Conservation (phyloP, 192 early-diverging fungal genomes). For the Podochytrium sp. region DNA sequence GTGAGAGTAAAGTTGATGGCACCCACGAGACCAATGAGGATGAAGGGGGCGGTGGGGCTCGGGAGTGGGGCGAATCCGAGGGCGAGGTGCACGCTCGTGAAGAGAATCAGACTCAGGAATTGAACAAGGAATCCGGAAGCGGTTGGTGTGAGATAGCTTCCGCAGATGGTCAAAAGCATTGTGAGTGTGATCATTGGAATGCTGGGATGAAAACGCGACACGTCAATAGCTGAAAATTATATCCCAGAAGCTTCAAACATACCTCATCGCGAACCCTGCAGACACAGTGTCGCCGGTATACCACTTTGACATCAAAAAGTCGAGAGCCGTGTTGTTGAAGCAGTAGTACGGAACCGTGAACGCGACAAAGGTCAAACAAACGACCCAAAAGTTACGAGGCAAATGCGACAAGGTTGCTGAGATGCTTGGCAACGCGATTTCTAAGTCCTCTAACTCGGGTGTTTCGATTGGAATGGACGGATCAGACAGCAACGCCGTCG, state of each 20-base stretch:
- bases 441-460: too few relatives aligned
- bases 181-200: not conserved
- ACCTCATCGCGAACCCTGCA: conserved; percentile 59
- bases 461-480: not conserved
- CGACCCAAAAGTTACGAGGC: conserved; percentile 53
- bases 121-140: conserved; percentile 34
- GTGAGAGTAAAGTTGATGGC: conserved; percentile 47
- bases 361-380: conserved; percentile 52
- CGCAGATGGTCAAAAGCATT: not conserved
- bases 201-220: too few relatives aligned
- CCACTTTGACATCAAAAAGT: conserved; percentile 61
- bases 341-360: conserved; percentile 56
- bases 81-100: conserved; percentile 53
- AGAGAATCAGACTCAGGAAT: conserved; percentile 50
- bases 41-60: conserved; percentile 55
- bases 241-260: not conserved
- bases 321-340: conserved; percentile 62
- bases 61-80: conserved; percentile 54
- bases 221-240: too few relatives aligned
- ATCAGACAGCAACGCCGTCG: not conserved
- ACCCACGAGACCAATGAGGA: conserved; percentile 58
- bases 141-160: not conserved
- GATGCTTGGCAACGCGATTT: too few relatives aligned
- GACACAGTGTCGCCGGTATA: conserved; percentile 51
- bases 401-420: conserved; percentile 33